phyloP scores from a whole-genome alignment of 192 early-diverging fungal genomes.

The Geranomyces variabilis region DNA sequence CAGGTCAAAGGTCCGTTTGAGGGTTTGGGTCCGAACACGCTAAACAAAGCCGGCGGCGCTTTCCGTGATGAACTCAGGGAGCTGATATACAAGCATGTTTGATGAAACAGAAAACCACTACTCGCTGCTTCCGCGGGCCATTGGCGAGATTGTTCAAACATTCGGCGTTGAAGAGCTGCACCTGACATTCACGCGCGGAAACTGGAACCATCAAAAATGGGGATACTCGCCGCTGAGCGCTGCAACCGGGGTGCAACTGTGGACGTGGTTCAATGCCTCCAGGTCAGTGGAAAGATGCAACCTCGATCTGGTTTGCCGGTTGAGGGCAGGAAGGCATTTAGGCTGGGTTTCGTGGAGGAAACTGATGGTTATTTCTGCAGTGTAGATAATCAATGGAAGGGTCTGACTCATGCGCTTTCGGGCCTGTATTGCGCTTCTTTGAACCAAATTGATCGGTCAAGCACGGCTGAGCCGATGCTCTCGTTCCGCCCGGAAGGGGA shows the following conservation, averaged over 20 bases:
- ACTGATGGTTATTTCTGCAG: constrained; percentile 39
- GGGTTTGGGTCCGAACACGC: background rate
- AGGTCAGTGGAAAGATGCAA: constrained; percentile 26
- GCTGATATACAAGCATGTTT: background rate
- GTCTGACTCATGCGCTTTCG: constrained; percentile 86
- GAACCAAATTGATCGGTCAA: constrained; percentile 85
- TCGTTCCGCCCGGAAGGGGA: constrained; percentile 49
- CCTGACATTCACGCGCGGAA: constrained; percentile 88
- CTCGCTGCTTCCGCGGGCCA: constrained; percentile 76
- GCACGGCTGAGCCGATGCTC: constrained; percentile 61
- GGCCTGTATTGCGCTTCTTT: constrained; percentile 96
- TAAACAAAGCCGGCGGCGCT: background rate
- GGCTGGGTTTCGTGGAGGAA: background rate
- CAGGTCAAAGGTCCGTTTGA: constrained; percentile 14
- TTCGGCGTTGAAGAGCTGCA: constrained; percentile 81
- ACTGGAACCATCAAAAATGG: constrained; percentile 82
- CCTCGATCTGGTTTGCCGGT: no score
- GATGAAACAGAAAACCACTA: constrained; percentile 61
- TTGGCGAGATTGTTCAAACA: constrained; percentile 79
- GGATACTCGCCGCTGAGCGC: constrained; percentile 56
- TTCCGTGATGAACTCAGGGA: no score
- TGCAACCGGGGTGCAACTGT: constrained; percentile 75
- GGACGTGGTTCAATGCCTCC: constrained; percentile 40
- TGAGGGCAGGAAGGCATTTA: background rate
- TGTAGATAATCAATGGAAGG: constrained; percentile 77